A percentile compares a stretch with the other conserved stretches of the same genome.
phyloP scores from a whole-genome alignment of 148 eudicot species.

The Spergularia bocconei region DNA sequence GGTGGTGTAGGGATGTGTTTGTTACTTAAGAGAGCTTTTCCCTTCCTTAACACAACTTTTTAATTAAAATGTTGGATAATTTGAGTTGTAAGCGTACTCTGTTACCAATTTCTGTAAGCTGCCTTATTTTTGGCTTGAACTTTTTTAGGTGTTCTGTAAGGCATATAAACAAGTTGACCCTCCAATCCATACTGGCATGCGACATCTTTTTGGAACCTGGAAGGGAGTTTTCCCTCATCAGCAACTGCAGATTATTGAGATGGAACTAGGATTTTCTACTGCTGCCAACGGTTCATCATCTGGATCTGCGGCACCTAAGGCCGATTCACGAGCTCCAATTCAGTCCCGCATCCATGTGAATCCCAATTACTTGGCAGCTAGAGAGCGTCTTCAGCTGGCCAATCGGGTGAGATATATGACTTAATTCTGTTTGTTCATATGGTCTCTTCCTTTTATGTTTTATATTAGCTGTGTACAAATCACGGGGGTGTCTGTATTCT shows the following conservation, averaged over 20 bases:
- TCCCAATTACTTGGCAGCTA: slow-evolving; percentile 92
- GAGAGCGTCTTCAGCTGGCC: slow-evolving; percentile 84
- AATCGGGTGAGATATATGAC: slow-evolving; percentile 49
- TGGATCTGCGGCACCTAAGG: slow-evolving; percentile 50
- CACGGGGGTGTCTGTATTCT: too few species aligned
- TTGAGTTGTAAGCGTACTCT: not conserved
- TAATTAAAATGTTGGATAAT: not conserved
- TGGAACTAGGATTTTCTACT: slow-evolving; percentile 69
- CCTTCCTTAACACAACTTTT: not conserved
- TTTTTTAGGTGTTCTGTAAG: slow-evolving; percentile 87
- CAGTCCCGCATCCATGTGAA: slow-evolving; percentile 87
- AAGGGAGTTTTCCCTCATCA: slow-evolving; percentile 93
- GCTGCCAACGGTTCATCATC: slow-evolving; percentile 68
- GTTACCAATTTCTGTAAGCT: slow-evolving; percentile 3
- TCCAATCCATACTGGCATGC: slow-evolving; percentile 70
- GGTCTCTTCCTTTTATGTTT: not conserved
- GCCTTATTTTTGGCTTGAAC: slow-evolving; percentile 16
- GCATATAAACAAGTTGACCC: slow-evolving; percentile 87
- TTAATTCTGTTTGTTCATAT: not conserved
- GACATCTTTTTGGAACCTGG: slow-evolving; percentile 98
- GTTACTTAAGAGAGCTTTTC: not conserved
- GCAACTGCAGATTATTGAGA: slow-evolving; percentile 79
- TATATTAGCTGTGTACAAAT: not conserved
- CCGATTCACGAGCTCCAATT: slow-evolving; percentile 64
- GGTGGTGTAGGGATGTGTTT: not conserved